Evolutionary conservation across 163 green algal genomes (phyloP).

Genomic region (Trebouxiophyceae sp.): DNA sequence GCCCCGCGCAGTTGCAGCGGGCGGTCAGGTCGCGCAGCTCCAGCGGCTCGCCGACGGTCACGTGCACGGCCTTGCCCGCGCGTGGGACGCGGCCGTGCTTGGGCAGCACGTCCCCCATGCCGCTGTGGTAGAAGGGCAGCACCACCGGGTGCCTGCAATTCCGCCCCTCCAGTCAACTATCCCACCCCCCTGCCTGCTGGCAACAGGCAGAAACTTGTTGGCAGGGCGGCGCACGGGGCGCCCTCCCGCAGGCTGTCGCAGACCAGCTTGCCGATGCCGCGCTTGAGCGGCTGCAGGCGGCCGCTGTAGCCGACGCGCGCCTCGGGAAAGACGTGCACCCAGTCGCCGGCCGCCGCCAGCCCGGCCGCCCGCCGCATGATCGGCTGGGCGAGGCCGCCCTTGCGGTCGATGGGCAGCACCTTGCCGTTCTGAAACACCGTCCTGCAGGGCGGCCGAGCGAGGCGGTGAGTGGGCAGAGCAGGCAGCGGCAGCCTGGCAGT

Average conservation of each 20-base stretch:
- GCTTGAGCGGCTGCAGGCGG: slow-evolving; percentile 37
- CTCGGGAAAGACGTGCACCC: slow-evolving; percentile 90
- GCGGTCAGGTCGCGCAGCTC: slow-evolving; percentile 58
- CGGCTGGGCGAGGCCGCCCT: slow-evolving; percentile 61
- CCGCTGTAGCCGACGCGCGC: slow-evolving; percentile 48
- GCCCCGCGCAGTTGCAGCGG: slow-evolving; percentile 33
- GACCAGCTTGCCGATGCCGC: slow-evolving; percentile 73
- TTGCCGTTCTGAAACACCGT: slow-evolving; percentile 87
- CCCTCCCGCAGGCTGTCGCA: slow-evolving; percentile 44
- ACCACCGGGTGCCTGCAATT: slow-evolving; percentile 51
- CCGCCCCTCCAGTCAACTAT: background rate
- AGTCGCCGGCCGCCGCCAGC: slow-evolving; percentile 46
- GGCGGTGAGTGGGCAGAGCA: no score
- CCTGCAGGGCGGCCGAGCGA: slow-evolving; percentile 24
- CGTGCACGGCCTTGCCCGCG: slow-evolving; percentile 40
- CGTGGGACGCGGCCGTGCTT: slow-evolving; percentile 26
- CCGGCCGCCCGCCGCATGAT: slow-evolving; percentile 45
- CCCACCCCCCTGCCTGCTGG: no score
- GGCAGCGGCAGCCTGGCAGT: no score
- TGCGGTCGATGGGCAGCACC: slow-evolving; percentile 68
- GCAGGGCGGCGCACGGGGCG: slow-evolving; percentile 19
- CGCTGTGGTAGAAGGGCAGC: slow-evolving; percentile 75
- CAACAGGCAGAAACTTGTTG: no score
- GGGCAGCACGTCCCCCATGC: slow-evolving; percentile 55
- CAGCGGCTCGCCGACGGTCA: slow-evolving; percentile 64